Conservation (phyloP, 345 rosid species). For the Gossypium turneri region DNA sequence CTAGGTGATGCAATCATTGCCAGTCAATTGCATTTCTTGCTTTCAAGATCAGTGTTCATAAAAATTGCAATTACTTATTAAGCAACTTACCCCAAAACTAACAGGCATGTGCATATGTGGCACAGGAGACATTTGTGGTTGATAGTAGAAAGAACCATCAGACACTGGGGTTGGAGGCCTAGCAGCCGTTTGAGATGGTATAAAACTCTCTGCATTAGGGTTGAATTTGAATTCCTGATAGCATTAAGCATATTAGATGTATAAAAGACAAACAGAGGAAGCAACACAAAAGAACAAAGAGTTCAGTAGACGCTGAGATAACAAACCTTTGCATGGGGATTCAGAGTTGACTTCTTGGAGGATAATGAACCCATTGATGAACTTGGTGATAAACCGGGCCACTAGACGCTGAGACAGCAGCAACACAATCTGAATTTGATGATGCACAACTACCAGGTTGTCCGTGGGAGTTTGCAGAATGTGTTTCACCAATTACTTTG, state of each 20-base stretch:
- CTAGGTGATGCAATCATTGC: neutral
- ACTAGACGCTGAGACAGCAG: conserved; percentile 40
- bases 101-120: conserved; percentile 67
- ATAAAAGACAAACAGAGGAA: neutral
- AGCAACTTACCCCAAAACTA: conserved; percentile 62
- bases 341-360: conserved; percentile 69
- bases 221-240: conserved; percentile 87
- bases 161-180: conserved; percentile 60
- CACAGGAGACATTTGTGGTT: conserved; percentile 37
- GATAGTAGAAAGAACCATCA: conserved; percentile 62
- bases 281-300: neutral
- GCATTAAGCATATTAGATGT: conserved; percentile 5
- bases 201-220: conserved; percentile 89
- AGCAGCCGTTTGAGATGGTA: conserved; percentile 45
- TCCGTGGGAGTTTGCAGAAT: conserved; percentile 37
- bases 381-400: conserved; percentile 70
- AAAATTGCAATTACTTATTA: neutral
- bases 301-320: neutral
- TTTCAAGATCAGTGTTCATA: conserved; percentile 1
- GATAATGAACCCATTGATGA: conserved; percentile 76
- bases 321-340: conserved; percentile 83
- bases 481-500: conserved; percentile 37
- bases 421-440: conserved; percentile 46
- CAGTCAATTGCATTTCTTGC: neutral
- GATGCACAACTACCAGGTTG: conserved; percentile 61